phyloP scores from a whole-genome alignment of 352 stramenopile genomes.

The Phytophthora hybrid region DNA sequence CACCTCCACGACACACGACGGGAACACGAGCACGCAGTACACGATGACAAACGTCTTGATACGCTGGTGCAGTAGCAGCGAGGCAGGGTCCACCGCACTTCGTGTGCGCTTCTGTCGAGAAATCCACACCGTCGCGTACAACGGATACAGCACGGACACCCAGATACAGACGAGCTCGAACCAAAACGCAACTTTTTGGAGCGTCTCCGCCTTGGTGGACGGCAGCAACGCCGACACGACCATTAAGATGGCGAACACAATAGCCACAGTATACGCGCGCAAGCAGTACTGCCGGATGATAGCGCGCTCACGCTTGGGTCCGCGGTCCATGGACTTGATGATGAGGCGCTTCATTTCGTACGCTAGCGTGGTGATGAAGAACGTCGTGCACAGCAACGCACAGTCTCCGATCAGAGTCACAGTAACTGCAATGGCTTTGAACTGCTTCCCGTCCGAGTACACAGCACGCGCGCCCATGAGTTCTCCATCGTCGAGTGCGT shows the following conservation, averaged over 20 bases:
- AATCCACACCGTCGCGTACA: slow-evolving; percentile 58
- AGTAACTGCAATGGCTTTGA: slow-evolving; percentile 47
- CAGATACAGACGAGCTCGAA: slow-evolving; percentile 61
- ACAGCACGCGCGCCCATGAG: slow-evolving; percentile 59
- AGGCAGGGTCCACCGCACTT: slow-evolving; percentile 53
- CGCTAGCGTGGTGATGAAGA: slow-evolving; percentile 71
- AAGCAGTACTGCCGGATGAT: slow-evolving; percentile 65
- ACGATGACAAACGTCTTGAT: slow-evolving; percentile 77
- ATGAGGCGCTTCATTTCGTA: slow-evolving; percentile 79
- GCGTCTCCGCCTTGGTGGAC: slow-evolving; percentile 34
- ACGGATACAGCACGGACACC: slow-evolving; percentile 64
- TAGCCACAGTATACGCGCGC: slow-evolving; percentile 42
- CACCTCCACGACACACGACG: slow-evolving; percentile 63
- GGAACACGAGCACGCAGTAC: slow-evolving; percentile 74
- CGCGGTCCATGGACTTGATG: slow-evolving; percentile 72
- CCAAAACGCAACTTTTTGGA: slow-evolving; percentile 51
- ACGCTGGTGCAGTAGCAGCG: slow-evolving; percentile 62
- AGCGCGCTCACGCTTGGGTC: slow-evolving; percentile 54
- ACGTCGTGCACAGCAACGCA: slow-evolving; percentile 62
- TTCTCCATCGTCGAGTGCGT: slow-evolving; percentile 58
- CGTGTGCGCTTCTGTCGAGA: slow-evolving; percentile 54
- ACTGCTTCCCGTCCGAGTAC: slow-evolving; percentile 48
- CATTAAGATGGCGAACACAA: slow-evolving; percentile 54
- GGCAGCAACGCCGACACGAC: slow-evolving; percentile 44
- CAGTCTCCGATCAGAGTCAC: slow-evolving; percentile 70